Evolutionary conservation across 257 asterid species (phyloP).

Genomic region (Cruciata laevipes): DNA sequence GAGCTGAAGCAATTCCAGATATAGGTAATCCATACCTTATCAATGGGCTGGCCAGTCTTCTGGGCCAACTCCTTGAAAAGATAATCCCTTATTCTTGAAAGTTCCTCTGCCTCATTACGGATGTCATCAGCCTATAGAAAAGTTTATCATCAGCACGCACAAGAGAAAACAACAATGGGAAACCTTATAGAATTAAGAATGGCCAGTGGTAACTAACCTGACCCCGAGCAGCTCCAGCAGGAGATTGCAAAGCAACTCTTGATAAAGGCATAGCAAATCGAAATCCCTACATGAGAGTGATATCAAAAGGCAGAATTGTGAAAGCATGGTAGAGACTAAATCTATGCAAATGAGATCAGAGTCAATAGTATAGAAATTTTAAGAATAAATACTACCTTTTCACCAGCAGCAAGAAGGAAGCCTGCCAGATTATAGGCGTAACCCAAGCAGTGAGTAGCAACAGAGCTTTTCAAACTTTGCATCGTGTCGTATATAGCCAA

Average conservation of each 20-base stretch:
- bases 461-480: slow-evolving; percentile 79
- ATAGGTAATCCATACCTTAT: slow-evolving; percentile 40
- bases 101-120: slow-evolving; percentile 78
- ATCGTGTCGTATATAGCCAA: slow-evolving; percentile 92
- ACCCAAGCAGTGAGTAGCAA: slow-evolving; percentile 82
- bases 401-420: slow-evolving; percentile 95
- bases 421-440: slow-evolving; percentile 67
- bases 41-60: slow-evolving; percentile 79
- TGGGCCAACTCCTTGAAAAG: slow-evolving; percentile 82
- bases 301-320: neutral
- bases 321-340: neutral
- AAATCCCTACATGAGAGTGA: slow-evolving; percentile 42
- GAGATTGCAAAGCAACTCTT: slow-evolving; percentile 61
- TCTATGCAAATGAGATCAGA: neutral
- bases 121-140: slow-evolving; percentile 77
- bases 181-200: slow-evolving; percentile 2
- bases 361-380: neutral
- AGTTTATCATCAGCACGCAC: slow-evolving; percentile 5
- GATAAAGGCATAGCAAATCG: slow-evolving; percentile 80
- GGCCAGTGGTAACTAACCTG: slow-evolving; percentile 43
- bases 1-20: neutral
- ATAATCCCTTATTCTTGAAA: slow-evolving; percentile 75
- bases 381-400: slow-evolving; percentile 49
- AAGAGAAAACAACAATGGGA: slow-evolving; percentile 4
- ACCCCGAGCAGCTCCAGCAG: slow-evolving; percentile 97